phyloP scores from a whole-genome alignment of 805 yeast genomes.

The Saccharomyces jurei region DNA sequence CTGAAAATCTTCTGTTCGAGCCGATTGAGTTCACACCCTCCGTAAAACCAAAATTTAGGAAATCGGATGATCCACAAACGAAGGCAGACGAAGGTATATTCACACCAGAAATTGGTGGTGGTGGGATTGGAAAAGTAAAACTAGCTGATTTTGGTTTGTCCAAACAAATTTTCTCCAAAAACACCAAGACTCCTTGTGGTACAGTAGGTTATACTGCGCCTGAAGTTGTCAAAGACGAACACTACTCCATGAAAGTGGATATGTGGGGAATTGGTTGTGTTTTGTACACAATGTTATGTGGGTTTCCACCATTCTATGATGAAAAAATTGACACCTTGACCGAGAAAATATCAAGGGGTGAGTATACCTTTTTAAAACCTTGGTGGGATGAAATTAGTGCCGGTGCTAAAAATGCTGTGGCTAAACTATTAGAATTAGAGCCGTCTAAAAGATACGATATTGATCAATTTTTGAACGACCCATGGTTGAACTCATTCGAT shows the following conservation, averaged over 20 bases:
- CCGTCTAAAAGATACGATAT: constrained; percentile 61
- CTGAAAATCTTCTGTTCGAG: constrained; percentile 64
- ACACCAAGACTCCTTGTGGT: constrained; percentile 96
- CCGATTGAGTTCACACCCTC: constrained; percentile 48
- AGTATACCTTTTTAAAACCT: constrained; percentile 65
- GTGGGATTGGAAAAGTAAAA: constrained; percentile 82
- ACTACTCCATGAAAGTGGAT: constrained; percentile 88
- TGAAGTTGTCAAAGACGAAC: constrained; percentile 89
- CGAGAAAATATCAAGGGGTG: constrained; percentile 61
- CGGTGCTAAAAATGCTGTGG: constrained; percentile 64
- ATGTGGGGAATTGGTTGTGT: constrained; percentile 99
- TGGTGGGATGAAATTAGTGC: constrained; percentile 83
- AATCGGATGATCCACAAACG: constrained; percentile 56
- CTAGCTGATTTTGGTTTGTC: constrained; percentile 94
- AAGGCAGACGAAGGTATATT: constrained; percentile 87
- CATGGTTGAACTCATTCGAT: constrained; percentile 46
- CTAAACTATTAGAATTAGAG: constrained; percentile 58
- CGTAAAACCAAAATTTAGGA: constrained; percentile 35
- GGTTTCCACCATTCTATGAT: constrained; percentile 95
- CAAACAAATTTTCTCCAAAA: constrained; percentile 78
- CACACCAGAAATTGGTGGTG: constrained; percentile 76
- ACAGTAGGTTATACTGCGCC: constrained; percentile 99
- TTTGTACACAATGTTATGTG: constrained; percentile 84
- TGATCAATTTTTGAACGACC: constrained; percentile 59
- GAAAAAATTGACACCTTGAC: constrained; percentile 57